phyloP scores from a whole-genome alignment of 805 yeast genomes.

The Kregervanrija pseudodelftensis region DNA sequence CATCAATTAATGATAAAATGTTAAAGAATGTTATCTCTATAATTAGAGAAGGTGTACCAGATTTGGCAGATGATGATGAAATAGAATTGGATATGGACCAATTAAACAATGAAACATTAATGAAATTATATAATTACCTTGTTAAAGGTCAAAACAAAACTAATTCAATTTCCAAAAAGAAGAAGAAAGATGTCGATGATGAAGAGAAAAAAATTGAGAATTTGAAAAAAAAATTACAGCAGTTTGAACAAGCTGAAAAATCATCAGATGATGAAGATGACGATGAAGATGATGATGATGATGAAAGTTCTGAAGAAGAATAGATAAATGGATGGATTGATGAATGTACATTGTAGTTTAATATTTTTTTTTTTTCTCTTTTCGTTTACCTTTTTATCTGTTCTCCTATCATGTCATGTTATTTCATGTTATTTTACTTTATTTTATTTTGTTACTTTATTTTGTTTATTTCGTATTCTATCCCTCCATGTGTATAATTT shows the following conservation, averaged over 20 bases:
- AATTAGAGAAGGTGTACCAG: slow-evolving; percentile 71
- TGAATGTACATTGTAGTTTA: not conserved
- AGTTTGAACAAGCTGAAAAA: slow-evolving; percentile 48
- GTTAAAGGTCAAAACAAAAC: slow-evolving; percentile 32
- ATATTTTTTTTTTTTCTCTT: too few species aligned
- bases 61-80: slow-evolving; percentile 73
- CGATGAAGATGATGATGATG: not conserved
- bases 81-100: slow-evolving; percentile 95
- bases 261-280: not conserved
- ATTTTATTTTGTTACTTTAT: too few species aligned
- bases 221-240: slow-evolving; percentile 68
- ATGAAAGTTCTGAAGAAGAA: slow-evolving; percentile 21
- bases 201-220: slow-evolving; percentile 71
- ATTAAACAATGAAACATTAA: slow-evolving; percentile 74
- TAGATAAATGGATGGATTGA: slow-evolving; percentile 5
- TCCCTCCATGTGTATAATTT: too few species aligned
- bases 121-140: slow-evolving; percentile 79
- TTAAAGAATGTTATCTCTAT: slow-evolving; percentile 77
- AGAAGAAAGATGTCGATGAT: slow-evolving; percentile 41
- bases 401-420: too few species aligned
- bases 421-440: too few species aligned
- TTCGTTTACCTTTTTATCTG: too few species aligned
- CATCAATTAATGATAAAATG: slow-evolving; percentile 67
- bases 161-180: slow-evolving; percentile 28
- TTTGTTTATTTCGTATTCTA: too few species aligned